phyloP scores from a whole-genome alignment of 1,139 yeast genomes.

The Kluyveromyces sp. region DNA sequence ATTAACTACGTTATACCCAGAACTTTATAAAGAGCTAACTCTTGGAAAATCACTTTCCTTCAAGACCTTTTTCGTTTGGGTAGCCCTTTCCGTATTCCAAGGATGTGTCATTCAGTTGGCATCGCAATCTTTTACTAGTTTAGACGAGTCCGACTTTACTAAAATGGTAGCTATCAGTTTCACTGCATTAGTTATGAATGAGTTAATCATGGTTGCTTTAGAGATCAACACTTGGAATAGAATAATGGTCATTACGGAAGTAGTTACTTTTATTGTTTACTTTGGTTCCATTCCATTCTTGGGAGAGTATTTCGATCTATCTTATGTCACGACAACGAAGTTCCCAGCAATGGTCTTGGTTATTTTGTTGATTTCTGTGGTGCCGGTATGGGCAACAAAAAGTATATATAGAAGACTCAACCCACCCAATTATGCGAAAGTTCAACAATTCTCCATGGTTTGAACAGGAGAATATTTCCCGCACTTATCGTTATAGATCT shows the following conservation, averaged over 20 bases:
- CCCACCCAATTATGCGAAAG: conserved; percentile 98
- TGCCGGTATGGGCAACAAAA: conserved; percentile 87
- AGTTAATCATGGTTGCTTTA: conserved; percentile 86
- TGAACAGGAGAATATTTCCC: conserved; percentile 5
- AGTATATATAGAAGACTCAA: conserved; percentile 64
- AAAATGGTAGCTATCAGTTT: conserved; percentile 80
- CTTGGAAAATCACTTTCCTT: conserved; percentile 81
- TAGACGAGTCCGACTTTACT: conserved; percentile 48
- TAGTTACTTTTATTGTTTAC: conserved; percentile 61
- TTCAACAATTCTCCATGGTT: conserved; percentile 46
- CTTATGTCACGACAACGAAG: conserved; percentile 47
- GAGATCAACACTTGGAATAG: conserved; percentile 88
- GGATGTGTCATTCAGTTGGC: conserved; percentile 76
- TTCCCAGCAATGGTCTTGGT: conserved; percentile 66
- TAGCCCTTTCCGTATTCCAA: conserved; percentile 76
- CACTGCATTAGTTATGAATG: conserved; percentile 73
- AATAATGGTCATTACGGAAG: conserved; percentile 64
- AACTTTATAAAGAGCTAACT: conserved; percentile 84
- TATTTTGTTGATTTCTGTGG: conserved; percentile 60
- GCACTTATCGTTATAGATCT: not conserved
- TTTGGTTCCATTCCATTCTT: conserved; percentile 74
- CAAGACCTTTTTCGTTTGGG: conserved; percentile 88
- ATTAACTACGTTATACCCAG: conserved; percentile 86
- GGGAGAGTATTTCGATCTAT: conserved; percentile 72
- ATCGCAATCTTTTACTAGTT: conserved; percentile 66